Evolutionary conservation across 2,329 filamentous ascomycete genomes (phyloP).

Genomic region (Fusarium ramigenum): DNA sequence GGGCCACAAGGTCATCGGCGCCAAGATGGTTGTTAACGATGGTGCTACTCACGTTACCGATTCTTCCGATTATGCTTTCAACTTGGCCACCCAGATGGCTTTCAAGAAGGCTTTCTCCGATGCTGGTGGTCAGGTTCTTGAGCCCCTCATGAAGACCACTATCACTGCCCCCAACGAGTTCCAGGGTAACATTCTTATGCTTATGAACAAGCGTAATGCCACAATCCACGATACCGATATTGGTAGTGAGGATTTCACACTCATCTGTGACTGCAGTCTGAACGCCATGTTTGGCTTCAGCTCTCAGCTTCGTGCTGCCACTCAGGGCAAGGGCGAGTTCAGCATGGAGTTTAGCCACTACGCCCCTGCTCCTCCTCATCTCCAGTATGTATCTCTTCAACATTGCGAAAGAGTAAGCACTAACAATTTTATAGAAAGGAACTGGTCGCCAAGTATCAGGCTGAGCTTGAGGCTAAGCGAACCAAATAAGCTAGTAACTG

Average conservation of each 20-base stretch:
- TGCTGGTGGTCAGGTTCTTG: conserved; percentile 83
- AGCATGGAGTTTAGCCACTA: conserved; percentile 99
- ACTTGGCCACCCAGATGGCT: conserved; percentile 91
- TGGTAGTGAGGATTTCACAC: conserved; percentile 90
- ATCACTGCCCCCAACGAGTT: conserved; percentile 97
- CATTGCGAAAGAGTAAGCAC: background rate
- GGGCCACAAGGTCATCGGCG: conserved; percentile 90
- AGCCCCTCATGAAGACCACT: conserved; percentile 98
- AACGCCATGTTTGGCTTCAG: conserved; percentile 99
- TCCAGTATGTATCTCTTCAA: conserved; percentile 73
- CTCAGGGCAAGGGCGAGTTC: conserved; percentile 98
- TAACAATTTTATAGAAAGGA: conserved; percentile 59
- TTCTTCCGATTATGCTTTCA: conserved; percentile 97
- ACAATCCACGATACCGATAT: conserved; percentile 96
- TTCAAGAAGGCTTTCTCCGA: conserved; percentile 93
- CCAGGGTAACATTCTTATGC: conserved; percentile 92
- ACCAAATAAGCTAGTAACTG: conserved; percentile 54
- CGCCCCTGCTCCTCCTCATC: conserved; percentile 81
- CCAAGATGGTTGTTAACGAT: conserved; percentile 92
- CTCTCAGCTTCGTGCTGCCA: conserved; percentile 88
- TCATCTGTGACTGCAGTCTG: conserved; percentile 90
- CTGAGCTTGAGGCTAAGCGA: conserved; percentile 66
- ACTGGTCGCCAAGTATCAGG: conserved; percentile 66
- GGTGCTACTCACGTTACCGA: conserved; percentile 98
- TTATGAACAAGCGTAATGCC: conserved; percentile 96